Evolutionary conservation across 306 rosid species (phyloP).

Genomic region (Canavalia ensiformis): DNA sequence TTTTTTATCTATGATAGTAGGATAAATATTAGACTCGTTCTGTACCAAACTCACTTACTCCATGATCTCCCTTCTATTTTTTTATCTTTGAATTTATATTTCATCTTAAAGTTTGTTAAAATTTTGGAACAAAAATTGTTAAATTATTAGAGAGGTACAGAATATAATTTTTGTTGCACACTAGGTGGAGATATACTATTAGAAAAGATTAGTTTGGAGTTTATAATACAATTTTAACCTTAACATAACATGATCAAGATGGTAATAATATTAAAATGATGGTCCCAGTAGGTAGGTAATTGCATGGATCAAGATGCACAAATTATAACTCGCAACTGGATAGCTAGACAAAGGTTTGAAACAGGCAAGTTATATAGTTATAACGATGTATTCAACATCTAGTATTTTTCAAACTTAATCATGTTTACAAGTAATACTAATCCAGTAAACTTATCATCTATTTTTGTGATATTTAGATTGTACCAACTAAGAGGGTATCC

Average conservation of each 20-base stretch:
- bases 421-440: constrained; percentile 41
- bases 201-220: constrained; percentile 48
- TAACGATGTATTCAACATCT: constrained; percentile 58
- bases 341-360: constrained; percentile 54
- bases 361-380: constrained; percentile 40
- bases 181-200: constrained; percentile 40
- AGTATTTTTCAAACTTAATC: constrained; percentile 46
- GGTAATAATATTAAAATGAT: constrained; percentile 39
- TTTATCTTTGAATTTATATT: not conserved
- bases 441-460: constrained; percentile 5
- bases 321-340: constrained; percentile 46
- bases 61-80: not conserved
- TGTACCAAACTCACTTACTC: constrained; percentile 49
- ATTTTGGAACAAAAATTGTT: no score
- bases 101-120: constrained; percentile 1
- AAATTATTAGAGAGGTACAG: constrained; percentile 35
- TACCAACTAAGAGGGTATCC: constrained; percentile 20
- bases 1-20: constrained; percentile 31
- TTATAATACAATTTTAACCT: constrained; percentile 44
- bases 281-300: constrained; percentile 54
- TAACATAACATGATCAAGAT: constrained; percentile 31
- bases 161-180: constrained; percentile 44
- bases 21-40: constrained; percentile 50
- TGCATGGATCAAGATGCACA: constrained; percentile 53
- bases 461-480: constrained; percentile 2